Conservation (phyloP, 2,329 filamentous ascomycete species). For the Talaromyces sp. region DNA sequence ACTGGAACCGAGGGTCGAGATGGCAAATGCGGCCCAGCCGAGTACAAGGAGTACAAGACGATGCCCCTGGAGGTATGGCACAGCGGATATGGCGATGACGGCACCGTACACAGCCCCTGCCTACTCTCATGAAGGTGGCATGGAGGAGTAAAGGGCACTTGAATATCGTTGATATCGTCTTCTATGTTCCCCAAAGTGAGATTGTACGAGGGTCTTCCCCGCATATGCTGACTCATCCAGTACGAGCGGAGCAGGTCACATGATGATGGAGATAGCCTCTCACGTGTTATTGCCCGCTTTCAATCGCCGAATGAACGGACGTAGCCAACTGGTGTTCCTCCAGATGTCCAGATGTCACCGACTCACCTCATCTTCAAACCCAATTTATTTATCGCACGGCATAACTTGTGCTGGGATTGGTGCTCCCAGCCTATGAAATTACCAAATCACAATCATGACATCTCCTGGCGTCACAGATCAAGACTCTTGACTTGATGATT, state of each 20-base stretch:
- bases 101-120: conserved; percentile 38
- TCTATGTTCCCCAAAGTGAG: background rate
- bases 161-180: background rate
- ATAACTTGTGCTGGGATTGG: too few relatives aligned
- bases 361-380: too few relatives aligned
- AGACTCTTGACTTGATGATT: background rate
- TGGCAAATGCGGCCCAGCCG: conserved; percentile 33
- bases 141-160: background rate
- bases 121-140: conserved; percentile 32
- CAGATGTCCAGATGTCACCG: too few relatives aligned
- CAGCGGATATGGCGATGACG: conserved; percentile 41
- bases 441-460: too few relatives aligned
- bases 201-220: background rate
- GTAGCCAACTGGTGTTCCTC: too few relatives aligned
- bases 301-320: background rate
- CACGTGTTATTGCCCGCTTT: too few relatives aligned
- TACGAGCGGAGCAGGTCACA: background rate
- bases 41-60: conserved; percentile 32
- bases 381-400: too few relatives aligned
- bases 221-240: background rate
- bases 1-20: conserved; percentile 38
- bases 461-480: too few relatives aligned
- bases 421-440: too few relatives aligned
- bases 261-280: too few relatives aligned
- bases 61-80: conserved; percentile 30